phyloP scores from a whole-genome alignment of 352 stramenopile species.

The Phytophthora ramorum region DNA sequence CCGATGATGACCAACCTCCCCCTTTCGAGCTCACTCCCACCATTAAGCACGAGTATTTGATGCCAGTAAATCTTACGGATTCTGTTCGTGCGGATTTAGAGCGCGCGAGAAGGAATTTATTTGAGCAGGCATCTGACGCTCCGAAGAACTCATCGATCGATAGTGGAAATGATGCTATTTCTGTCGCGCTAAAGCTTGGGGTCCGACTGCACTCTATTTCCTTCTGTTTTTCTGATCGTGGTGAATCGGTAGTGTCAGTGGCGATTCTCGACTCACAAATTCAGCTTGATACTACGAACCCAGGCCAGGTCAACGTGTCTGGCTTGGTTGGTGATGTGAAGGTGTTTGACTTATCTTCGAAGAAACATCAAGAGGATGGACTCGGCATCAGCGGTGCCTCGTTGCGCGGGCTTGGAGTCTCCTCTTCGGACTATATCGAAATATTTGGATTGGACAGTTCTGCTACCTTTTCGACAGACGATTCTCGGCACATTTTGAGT shows the following conservation, averaged over 20 bases:
- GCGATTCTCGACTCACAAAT: constrained; percentile 66
- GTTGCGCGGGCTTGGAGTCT: constrained; percentile 15
- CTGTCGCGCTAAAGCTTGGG: constrained; percentile 48
- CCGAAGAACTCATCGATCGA: constrained; percentile 1
- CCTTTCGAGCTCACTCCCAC: constrained; percentile 69
- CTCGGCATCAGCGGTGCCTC: constrained; percentile 24
- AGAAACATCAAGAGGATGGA: constrained; percentile 38
- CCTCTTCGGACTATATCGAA: constrained; percentile 47
- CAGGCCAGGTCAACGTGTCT: constrained; percentile 43
- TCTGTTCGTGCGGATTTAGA: constrained; percentile 86
- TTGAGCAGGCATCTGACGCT: constrained; percentile 37
- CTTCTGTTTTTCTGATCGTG: constrained; percentile 77
- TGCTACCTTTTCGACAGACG: constrained; percentile 15
- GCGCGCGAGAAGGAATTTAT: constrained; percentile 67
- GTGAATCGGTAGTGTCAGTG: constrained; percentile 67
- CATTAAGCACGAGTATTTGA: constrained; percentile 71
- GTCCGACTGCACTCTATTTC: constrained; percentile 79
- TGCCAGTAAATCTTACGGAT: constrained; percentile 78
- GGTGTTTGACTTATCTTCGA: constrained; percentile 71
- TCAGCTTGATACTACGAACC: constrained; percentile 40
- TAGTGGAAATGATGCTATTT: constrained; percentile 5
- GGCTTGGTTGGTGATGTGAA: constrained; percentile 70
- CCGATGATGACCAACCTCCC: constrained; percentile 45
- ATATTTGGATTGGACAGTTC: constrained; percentile 63
- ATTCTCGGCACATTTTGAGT: constrained; percentile 44